These are phyloP conservation scores for Paramecium pentaurelia DNA, from an alignment of 73 alveolate species.

Conservation along the genomic window DNA sequence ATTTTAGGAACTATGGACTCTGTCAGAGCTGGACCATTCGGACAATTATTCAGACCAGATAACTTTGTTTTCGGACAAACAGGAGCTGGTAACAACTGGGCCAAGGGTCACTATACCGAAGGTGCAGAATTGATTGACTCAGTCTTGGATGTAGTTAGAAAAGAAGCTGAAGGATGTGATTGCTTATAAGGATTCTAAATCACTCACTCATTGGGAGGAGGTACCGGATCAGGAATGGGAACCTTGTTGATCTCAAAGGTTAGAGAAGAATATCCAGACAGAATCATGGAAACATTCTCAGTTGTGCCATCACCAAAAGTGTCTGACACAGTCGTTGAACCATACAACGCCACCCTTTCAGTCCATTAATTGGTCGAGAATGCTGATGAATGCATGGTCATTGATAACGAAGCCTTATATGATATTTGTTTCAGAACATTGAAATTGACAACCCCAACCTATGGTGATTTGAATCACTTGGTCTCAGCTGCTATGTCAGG, in stretches of 20 bases:
- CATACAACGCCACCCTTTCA: conserved; percentile 98
- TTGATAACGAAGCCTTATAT: conserved; percentile 97
- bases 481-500: conserved; percentile 97
- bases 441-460: conserved; percentile 97
- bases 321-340: conserved; percentile 98
- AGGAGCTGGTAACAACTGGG: neutral
- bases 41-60: conserved; percentile 99
- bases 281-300: conserved; percentile 95
- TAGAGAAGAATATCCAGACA: conserved; percentile 72
- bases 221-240: conserved; percentile 95
- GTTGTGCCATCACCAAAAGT: conserved; percentile 96
- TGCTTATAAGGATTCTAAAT: conserved; percentile 90
- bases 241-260: neutral
- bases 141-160: conserved; percentile 72
- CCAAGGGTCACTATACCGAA: neutral
- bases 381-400: conserved; percentile 96
- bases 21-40: conserved; percentile 97
- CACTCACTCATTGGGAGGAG: conserved; percentile 94
- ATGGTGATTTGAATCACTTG: conserved; percentile 96
- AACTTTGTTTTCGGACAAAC: neutral
- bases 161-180: conserved; percentile 89
- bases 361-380: conserved; percentile 97
- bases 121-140: neutral
- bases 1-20: conserved; percentile 70
- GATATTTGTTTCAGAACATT: conserved; percentile 98